These are phyloP conservation scores for Alternaria ventricosa DNA, from an alignment of 2,329 filamentous ascomycete genomes.

Conservation along the genomic window DNA sequence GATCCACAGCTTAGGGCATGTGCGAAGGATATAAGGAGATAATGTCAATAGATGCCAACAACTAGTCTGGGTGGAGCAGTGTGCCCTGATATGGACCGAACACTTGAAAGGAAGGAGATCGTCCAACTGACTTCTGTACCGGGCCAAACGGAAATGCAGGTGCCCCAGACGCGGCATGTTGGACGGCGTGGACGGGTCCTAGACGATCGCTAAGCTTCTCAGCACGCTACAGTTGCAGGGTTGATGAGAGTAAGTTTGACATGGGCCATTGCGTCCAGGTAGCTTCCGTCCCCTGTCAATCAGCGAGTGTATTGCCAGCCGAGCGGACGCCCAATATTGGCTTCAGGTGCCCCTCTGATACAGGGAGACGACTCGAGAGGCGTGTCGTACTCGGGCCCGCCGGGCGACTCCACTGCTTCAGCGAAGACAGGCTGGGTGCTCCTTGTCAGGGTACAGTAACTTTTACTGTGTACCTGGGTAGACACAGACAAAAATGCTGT, in stretches of 20 bases:
- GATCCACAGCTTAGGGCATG: conserved; percentile 5
- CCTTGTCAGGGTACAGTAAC: conserved; percentile 4
- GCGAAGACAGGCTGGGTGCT: background rate
- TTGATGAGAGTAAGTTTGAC: conserved; percentile 15
- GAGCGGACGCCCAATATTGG: conserved; percentile 7
- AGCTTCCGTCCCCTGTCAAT: conserved; percentile 15
- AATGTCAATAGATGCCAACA: conserved; percentile 4
- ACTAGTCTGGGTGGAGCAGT: conserved; percentile 2
- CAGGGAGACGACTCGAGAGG: conserved; percentile 8
- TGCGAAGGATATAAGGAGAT: conserved; percentile 10
- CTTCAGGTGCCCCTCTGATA: conserved; percentile 2
- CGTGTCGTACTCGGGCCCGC: background rate
- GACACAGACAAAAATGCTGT: conserved; percentile 4
- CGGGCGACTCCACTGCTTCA: background rate
- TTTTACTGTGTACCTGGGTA: background rate
- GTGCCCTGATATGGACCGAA: conserved; percentile 1
- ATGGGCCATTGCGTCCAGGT: conserved; percentile 4
- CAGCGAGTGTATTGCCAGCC: conserved; percentile 22
- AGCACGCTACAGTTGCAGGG: conserved; percentile 21
- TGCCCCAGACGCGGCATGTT: conserved; percentile 20
- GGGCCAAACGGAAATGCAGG: conserved; percentile 23
- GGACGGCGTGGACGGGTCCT: conserved; percentile 17
- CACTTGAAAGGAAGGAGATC: conserved; percentile 22
- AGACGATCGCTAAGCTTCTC: conserved; percentile 13
- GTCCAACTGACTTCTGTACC: conserved; percentile 19